Conservation (phyloP, 352 stramenopile genomes). For the Pythium brachiatum region DNA sequence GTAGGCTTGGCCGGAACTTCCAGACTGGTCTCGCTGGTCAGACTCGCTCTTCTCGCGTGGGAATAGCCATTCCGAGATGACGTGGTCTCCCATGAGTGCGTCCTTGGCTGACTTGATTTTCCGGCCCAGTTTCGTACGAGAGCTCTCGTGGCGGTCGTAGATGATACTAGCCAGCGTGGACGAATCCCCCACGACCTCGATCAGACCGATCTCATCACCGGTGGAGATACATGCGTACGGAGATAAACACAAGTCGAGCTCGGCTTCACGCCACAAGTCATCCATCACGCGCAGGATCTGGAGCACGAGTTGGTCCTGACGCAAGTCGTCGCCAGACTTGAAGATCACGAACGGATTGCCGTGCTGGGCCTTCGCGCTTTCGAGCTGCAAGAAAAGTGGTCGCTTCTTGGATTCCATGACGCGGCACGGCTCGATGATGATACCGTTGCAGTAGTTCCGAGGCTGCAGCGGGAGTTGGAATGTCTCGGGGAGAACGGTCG, state of each 20-base stretch:
- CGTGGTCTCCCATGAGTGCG: conserved; percentile 51
- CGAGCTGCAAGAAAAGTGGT: conserved; percentile 86
- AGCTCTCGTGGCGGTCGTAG: conserved; percentile 62
- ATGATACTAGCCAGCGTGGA: conserved; percentile 89
- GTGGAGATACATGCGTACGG: conserved; percentile 89
- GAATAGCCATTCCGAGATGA: conserved; percentile 79
- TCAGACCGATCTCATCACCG: conserved; percentile 83
- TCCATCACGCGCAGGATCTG: conserved; percentile 92
- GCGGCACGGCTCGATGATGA: conserved; percentile 81
- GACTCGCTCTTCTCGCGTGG: conserved; percentile 11
- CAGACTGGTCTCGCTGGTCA: background rate
- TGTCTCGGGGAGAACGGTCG: conserved; percentile 66
- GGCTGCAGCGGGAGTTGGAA: conserved; percentile 90
- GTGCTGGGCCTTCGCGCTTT: conserved; percentile 64
- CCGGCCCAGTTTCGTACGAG: conserved; percentile 52
- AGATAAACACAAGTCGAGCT: conserved; percentile 80
- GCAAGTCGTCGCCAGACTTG: conserved; percentile 92
- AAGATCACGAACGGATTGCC: conserved; percentile 83
- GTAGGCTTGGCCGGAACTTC: background rate
- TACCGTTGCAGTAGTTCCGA: conserved; percentile 66
- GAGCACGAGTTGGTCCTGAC: conserved; percentile 92
- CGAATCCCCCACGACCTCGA: conserved; percentile 87
- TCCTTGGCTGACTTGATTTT: conserved; percentile 73
- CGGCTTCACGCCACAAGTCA: conserved; percentile 83
- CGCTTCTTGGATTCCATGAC: conserved; percentile 95